Conservation (phyloP, 1,284 basidiomycete species). For the Puccinia coronata region DNA sequence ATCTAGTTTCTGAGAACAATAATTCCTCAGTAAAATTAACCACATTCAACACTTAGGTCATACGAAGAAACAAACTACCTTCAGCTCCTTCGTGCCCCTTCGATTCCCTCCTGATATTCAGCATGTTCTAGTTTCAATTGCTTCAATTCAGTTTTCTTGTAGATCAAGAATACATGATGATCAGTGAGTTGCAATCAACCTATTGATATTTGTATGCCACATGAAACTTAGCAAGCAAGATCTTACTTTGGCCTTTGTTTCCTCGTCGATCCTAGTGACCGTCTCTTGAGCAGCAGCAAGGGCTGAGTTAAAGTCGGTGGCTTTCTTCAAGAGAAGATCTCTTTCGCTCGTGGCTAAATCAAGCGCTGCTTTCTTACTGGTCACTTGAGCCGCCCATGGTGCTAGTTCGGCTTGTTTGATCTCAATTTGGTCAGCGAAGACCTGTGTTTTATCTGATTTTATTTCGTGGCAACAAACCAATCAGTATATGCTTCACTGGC, state of each 20-base stretch:
- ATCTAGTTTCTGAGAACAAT: slow-evolving; percentile 58
- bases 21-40: neutral
- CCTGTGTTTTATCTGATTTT: slow-evolving; percentile 82
- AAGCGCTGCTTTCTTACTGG: slow-evolving; percentile 75
- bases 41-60: slow-evolving; percentile 33
- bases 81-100: slow-evolving; percentile 65
- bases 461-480: neutral
- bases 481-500: neutral
- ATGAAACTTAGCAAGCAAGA: neutral
- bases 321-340: slow-evolving; percentile 76
- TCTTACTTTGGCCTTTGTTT: slow-evolving; percentile 70
- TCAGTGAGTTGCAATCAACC: neutral
- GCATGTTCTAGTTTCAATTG: slow-evolving; percentile 62
- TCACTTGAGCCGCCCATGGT: slow-evolving; percentile 90
- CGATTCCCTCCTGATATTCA: slow-evolving; percentile 64
- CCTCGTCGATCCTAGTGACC: slow-evolving; percentile 67
- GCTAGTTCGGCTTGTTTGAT: slow-evolving; percentile 88
- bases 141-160: slow-evolving; percentile 59
- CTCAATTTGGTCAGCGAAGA: slow-evolving; percentile 90
- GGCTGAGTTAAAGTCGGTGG: slow-evolving; percentile 68
- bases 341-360: slow-evolving; percentile 84
- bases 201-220: neutral
- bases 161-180: neutral
- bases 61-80: slow-evolving; percentile 60
- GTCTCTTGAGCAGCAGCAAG: slow-evolving; percentile 71